phyloP scores from a whole-genome alignment of 2,329 filamentous ascomycete genomes.

The Alternaria novae-zelandiae region DNA sequence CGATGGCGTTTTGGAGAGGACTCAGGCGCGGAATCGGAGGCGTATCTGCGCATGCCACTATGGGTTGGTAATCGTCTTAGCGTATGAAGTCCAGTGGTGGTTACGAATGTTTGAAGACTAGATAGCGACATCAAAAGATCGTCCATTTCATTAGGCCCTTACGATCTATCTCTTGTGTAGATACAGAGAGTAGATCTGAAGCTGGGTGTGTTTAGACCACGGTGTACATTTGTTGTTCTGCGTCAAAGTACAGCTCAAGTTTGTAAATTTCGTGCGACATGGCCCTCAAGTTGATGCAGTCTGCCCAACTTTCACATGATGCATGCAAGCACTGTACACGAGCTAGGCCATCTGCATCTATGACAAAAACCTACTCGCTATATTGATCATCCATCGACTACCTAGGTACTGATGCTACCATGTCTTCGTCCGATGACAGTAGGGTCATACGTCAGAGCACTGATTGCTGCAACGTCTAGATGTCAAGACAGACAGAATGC shows the following conservation, averaged over 20 bases:
- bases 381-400: not conserved
- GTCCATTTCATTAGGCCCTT: not conserved
- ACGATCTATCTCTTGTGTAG: not conserved
- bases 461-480: not conserved
- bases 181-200: not conserved
- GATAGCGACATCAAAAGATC: not conserved
- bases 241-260: not conserved
- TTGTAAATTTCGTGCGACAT: not conserved
- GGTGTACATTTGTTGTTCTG: not conserved
- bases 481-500: not conserved
- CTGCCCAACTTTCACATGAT: not conserved
- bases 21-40: slow-evolving; percentile 12
- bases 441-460: too few relatives aligned
- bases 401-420: not conserved
- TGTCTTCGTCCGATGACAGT: not conserved
- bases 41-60: slow-evolving; percentile 16
- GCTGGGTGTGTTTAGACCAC: not conserved
- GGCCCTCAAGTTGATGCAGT: not conserved
- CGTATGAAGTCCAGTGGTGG: not conserved
- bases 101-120: not conserved
- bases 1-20: slow-evolving; percentile 31
- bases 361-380: not conserved
- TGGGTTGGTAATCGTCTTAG: slow-evolving; percentile 3
- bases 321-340: too few relatives aligned
- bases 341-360: not conserved